Conservation (phyloP, 768 basidiomycete species). For the Suillus fuscotomentosus region DNA sequence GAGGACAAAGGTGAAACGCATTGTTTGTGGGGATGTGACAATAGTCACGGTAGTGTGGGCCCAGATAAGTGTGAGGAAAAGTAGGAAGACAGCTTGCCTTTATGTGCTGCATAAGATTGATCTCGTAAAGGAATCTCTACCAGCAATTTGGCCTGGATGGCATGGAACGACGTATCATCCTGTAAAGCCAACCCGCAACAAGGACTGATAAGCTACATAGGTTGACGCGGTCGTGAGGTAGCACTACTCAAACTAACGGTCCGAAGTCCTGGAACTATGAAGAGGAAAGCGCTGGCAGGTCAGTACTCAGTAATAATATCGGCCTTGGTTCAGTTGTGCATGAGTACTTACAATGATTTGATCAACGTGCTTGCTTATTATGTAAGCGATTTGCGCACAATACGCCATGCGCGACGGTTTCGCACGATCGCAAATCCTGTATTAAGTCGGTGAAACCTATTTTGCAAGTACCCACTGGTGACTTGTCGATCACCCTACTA, state of each 20-base stretch:
- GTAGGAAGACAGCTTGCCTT: not conserved
- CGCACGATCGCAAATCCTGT: not conserved
- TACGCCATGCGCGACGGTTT: not conserved
- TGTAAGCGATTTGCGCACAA: not conserved
- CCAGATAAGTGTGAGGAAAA: not conserved
- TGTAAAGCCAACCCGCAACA: not conserved
- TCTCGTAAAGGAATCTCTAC: no score
- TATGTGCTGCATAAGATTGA: no score
- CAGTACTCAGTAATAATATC: not conserved
- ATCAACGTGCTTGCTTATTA: not conserved
- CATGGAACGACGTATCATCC: not conserved
- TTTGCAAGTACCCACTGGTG: not conserved
- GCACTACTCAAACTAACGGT: no score
- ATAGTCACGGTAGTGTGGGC: not conserved
- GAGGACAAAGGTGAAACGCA: not conserved
- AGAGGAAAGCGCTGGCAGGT: no score
- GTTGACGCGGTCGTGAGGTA: no score
- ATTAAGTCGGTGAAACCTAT: not conserved
- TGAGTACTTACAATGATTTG: not conserved
- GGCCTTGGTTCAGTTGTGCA: not conserved
- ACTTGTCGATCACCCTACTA: not conserved
- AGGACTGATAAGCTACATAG: no score
- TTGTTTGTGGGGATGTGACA: not conserved
- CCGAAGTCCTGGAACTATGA: no score
- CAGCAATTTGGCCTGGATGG: no score